phyloP scores from a whole-genome alignment of 768 basidiomycete genomes.

The Tulasnella sp. region DNA sequence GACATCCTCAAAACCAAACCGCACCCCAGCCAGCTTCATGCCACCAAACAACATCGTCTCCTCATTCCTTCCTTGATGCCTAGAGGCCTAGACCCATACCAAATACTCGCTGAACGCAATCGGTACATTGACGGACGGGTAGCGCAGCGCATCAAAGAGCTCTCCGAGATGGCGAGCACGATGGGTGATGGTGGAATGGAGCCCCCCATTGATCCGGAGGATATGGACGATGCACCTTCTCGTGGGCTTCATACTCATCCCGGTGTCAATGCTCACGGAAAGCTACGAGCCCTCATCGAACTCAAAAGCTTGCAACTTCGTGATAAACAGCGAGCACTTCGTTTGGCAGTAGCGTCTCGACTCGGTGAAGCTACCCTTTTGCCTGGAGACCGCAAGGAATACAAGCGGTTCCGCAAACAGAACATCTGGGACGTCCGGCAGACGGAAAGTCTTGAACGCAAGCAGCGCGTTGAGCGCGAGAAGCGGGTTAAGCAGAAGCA shows the following conservation, averaged over 20 bases:
- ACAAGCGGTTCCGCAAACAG: slow-evolving; percentile 76
- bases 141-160: slow-evolving; percentile 75
- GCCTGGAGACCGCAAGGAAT: slow-evolving; percentile 82
- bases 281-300: slow-evolving; percentile 83
- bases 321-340: slow-evolving; percentile 81
- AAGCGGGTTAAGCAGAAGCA: slow-evolving; percentile 93
- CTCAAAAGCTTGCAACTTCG: slow-evolving; percentile 79
- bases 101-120: slow-evolving; percentile 83
- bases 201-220: slow-evolving; percentile 31
- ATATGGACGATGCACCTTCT: slow-evolving; percentile 24
- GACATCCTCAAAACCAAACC: slow-evolving; percentile 41
- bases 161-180: slow-evolving; percentile 65
- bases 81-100: slow-evolving; percentile 79
- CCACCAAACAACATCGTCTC: slow-evolving; percentile 64
- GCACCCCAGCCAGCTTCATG: slow-evolving; percentile 45
- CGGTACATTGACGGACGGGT: slow-evolving; percentile 83
- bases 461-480: slow-evolving; percentile 86
- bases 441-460: slow-evolving; percentile 81
- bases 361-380: slow-evolving; percentile 79
- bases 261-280: slow-evolving; percentile 54
- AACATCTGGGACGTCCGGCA: slow-evolving; percentile 77
- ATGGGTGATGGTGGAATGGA: slow-evolving; percentile 67
- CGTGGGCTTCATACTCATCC: slow-evolving; percentile 32
- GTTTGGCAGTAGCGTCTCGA: slow-evolving; percentile 74
- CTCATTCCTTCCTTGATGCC: slow-evolving; percentile 87